These are phyloP conservation scores for Citrus hindsii DNA, from an alignment of 345 rosid genomes.

Conservation along the genomic window DNA sequence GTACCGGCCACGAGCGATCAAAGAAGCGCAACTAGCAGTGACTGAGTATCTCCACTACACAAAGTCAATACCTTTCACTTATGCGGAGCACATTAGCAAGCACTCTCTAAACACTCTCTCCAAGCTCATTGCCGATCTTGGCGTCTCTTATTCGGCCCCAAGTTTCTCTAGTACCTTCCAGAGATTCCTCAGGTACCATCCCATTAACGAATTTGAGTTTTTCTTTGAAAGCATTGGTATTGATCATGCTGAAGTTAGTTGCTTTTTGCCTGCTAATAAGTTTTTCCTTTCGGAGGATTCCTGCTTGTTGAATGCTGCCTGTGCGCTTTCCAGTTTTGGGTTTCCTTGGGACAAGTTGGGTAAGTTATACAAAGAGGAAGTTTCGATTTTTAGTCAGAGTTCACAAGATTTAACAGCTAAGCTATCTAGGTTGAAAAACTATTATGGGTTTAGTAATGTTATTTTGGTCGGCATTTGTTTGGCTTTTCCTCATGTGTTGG, in stretches of 20 bases:
- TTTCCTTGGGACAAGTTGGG: constrained; percentile 75
- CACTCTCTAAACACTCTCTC: constrained; percentile 47
- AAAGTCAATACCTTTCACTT: constrained; percentile 42
- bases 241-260: constrained; percentile 37
- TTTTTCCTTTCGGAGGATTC: constrained; percentile 61
- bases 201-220: constrained; percentile 73
- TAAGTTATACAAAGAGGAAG: constrained; percentile 49
- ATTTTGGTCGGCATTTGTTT: constrained; percentile 53
- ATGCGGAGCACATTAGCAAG: constrained; percentile 57
- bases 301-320: constrained; percentile 39
- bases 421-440: constrained; percentile 32
- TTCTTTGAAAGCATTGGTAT: constrained; percentile 80
- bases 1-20: constrained; percentile 43
- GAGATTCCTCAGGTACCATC: constrained; percentile 57
- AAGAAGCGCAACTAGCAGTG: constrained; percentile 48
- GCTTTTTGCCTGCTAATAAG: constrained; percentile 43
- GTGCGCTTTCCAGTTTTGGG: constrained; percentile 52
- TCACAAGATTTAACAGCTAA: constrained; percentile 32
- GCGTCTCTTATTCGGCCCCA: constrained; percentile 30
- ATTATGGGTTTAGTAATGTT: constrained; percentile 34
- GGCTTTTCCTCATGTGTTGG: constrained; percentile 49
- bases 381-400: constrained; percentile 37
- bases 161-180: constrained; percentile 37
- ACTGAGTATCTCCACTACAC: constrained; percentile 59
- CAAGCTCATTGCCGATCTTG: constrained; percentile 35